Base-by-base conservation (phyloP, 176 grass and related monocot genomes). In the Zoysia japonica region DNA sequence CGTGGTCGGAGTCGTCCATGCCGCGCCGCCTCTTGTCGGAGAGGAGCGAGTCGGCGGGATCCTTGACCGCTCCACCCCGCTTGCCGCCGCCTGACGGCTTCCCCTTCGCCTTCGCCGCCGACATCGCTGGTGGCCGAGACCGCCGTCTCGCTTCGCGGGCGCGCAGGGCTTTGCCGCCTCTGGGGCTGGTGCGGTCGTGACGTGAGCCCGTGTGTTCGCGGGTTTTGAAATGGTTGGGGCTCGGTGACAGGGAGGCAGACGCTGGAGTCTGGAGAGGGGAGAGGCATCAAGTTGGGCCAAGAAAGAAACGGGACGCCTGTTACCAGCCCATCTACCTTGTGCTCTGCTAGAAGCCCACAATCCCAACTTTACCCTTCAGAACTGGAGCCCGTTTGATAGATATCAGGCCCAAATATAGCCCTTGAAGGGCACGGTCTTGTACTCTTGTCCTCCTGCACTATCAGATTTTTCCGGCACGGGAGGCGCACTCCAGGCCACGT, bases 21-120 rank as follows among this genome's bases (percentile, higher is more conserved):
- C 35, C 77, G 64, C 64, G 77, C 15, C 75, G 83, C 61, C 64
- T 80, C 84, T 89, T 89, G 67, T 78, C 77, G 68, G 67, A 72
- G 17, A 78, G 74, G 80, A 86, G 72, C 68, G 44, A 72, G 11
- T 89, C 77, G 77, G 64, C 35, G 48, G 78, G 44, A 48, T 83
- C 80, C 77, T 82, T 85, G 54, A 63, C 74, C 28, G 63, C 78
- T 7, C 17, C 89, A 4, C 39, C 51, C 14, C 86, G 70, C 71
- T 75, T 70, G 38, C 43, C 78, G 37, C 80, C 83, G 76, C 83
- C 57, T 62, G 70, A 54, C 66, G 69, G 78, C 55, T 76, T 88
- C 43, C 64, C 75, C 74, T 74, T 82, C 76, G 48, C 48, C 63
- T 84, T 91, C 75, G 8, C 75, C 66, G 71, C 65, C 65, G 81